Conservation (phyloP, 2,329 filamentous ascomycete species). For the Xylaria digitata region DNA sequence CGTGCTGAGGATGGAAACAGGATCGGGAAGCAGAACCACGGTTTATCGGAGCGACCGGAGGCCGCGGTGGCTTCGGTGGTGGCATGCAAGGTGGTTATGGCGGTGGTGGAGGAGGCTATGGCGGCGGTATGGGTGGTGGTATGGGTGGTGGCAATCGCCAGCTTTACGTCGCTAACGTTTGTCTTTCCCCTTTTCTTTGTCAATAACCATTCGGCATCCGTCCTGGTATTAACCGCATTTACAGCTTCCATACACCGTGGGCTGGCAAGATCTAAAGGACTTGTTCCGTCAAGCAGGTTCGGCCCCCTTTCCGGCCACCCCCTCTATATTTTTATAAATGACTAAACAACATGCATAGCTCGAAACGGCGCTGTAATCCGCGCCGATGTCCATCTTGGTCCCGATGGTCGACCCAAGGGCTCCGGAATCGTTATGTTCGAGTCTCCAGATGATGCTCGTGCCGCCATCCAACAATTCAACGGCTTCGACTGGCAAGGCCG, state of each 20-base stretch:
- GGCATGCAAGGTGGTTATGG: conserved; percentile 63
- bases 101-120: conserved; percentile 66
- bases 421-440: conserved; percentile 98
- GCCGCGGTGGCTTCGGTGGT: conserved; percentile 64
- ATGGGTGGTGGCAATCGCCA: conserved; percentile 79
- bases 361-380: conserved; percentile 85
- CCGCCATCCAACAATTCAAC: conserved; percentile 97
- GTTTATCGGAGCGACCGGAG: conserved; percentile 81
- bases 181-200: conserved; percentile 64
- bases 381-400: conserved; percentile 92
- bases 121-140: conserved; percentile 59
- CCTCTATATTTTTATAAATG: neutral
- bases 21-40: conserved; percentile 98
- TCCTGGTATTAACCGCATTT: conserved; percentile 47
- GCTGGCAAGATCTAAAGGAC: conserved; percentile 99
- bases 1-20: conserved; percentile 59
- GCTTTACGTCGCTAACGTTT: conserved; percentile 98
- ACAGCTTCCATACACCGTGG: conserved; percentile 95
- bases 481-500: conserved; percentile 99
- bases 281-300: conserved; percentile 97
- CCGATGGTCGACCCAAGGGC: conserved; percentile 93
- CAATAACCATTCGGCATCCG: conserved; percentile 33
- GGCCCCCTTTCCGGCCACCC: conserved; percentile 51
- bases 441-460: conserved; percentile 91
- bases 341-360: conserved; percentile 52